These are phyloP conservation scores for Helminthosporium solani DNA, from an alignment of 2,329 filamentous ascomycete genomes.

Conservation along the genomic window DNA sequence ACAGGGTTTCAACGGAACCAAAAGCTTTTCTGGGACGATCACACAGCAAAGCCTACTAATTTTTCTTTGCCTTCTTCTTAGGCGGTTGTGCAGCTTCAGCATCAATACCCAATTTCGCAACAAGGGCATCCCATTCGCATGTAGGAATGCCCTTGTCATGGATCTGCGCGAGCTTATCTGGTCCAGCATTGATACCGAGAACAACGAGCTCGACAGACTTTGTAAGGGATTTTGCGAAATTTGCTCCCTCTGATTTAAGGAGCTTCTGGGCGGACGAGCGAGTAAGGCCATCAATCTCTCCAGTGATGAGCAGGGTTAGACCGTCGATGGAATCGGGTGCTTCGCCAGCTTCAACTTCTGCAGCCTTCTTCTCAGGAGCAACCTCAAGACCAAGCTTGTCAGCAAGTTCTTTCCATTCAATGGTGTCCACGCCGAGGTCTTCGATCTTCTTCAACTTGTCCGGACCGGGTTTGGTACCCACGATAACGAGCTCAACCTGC, in stretches of 20 bases:
- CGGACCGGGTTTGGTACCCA: slow-evolving; percentile 16
- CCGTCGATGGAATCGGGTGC: slow-evolving; percentile 20
- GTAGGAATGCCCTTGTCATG: slow-evolving; percentile 12
- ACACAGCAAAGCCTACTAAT: neutral
- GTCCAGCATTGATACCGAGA: slow-evolving; percentile 7
- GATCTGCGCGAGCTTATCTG: slow-evolving; percentile 19
- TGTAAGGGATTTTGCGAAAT: slow-evolving; percentile 19
- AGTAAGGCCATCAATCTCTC: slow-evolving; percentile 41
- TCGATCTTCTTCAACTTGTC: slow-evolving; percentile 20
- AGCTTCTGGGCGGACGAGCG: slow-evolving; percentile 17
- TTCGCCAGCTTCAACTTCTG: slow-evolving; percentile 15
- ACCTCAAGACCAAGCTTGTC: slow-evolving; percentile 40
- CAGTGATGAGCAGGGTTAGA: slow-evolving; percentile 39
- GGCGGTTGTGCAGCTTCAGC: slow-evolving; percentile 20
- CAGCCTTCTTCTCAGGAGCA: slow-evolving; percentile 13
- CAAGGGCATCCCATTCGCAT: slow-evolving; percentile 28
- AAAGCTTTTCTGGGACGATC: too few relatives aligned
- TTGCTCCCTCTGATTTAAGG: slow-evolving; percentile 16
- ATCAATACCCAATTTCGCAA: slow-evolving; percentile 41
- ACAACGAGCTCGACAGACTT: slow-evolving; percentile 23
- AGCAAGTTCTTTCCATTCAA: slow-evolving; percentile 33
- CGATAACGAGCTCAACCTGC: slow-evolving; percentile 18
- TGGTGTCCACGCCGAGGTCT: slow-evolving; percentile 18
- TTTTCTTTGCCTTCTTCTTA: slow-evolving; percentile 37
- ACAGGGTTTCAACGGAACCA: too few relatives aligned